phyloP scores from a whole-genome alignment of 2,329 filamentous ascomycete species.

The Penicillium crustosum region DNA sequence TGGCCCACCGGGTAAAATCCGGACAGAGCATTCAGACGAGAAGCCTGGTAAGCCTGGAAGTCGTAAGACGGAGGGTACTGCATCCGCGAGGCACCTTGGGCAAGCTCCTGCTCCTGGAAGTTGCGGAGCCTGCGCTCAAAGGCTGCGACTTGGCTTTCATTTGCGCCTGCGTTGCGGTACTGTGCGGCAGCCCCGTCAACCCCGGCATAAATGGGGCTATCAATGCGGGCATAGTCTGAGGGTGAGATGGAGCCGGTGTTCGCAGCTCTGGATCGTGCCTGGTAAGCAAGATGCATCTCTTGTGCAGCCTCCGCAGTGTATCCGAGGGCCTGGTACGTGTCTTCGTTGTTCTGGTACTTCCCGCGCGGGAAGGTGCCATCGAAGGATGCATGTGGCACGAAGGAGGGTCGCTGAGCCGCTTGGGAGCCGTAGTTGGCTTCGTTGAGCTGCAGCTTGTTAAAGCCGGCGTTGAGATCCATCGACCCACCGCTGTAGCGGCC shows the following conservation, averaged over 20 bases:
- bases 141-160: slow-evolving; percentile 45
- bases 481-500: slow-evolving; percentile 30
- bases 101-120: slow-evolving; percentile 45
- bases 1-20: slow-evolving; percentile 40
- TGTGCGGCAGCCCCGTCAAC: slow-evolving; percentile 48
- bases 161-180: slow-evolving; percentile 44
- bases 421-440: slow-evolving; percentile 39
- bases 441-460: slow-evolving; percentile 40
- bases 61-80: slow-evolving; percentile 37
- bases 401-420: slow-evolving; percentile 29
- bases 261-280: slow-evolving; percentile 44
- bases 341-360: slow-evolving; percentile 40
- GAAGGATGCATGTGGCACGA: slow-evolving; percentile 40
- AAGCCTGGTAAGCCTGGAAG: slow-evolving; percentile 32
- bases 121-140: slow-evolving; percentile 53
- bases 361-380: slow-evolving; percentile 49
- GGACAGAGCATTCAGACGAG: slow-evolving; percentile 37
- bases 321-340: slow-evolving; percentile 30
- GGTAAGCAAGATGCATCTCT: slow-evolving; percentile 37
- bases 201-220: slow-evolving; percentile 48
- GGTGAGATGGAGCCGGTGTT: slow-evolving; percentile 49
- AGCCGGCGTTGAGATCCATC: slow-evolving; percentile 32
- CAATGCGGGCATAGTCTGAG: slow-evolving; percentile 49
- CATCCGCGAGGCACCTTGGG: slow-evolving; percentile 30
- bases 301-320: slow-evolving; percentile 31